phyloP scores from a whole-genome alignment of 1,139 yeast species.

The Pichia terricola region DNA sequence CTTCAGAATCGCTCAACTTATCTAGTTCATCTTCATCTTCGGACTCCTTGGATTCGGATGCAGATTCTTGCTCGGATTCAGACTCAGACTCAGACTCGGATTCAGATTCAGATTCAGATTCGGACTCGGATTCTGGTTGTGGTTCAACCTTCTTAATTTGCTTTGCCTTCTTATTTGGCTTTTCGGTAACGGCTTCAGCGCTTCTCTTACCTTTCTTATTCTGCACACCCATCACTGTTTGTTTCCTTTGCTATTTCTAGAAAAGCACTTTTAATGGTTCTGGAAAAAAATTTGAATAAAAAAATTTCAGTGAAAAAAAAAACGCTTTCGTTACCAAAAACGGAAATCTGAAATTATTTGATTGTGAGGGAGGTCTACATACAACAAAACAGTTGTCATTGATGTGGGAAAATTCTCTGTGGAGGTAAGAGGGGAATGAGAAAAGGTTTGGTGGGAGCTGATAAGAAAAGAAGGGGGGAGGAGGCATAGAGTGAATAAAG shows the following conservation, averaged over 20 bases:
- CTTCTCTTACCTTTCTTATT: constrained; percentile 18
- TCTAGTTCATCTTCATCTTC: constrained; percentile 20
- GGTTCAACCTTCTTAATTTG: constrained; percentile 7
- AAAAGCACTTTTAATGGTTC: no score
- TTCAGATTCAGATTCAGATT: constrained; percentile 7
- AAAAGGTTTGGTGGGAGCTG: no score
- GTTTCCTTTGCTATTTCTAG: no score
- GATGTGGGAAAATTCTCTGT: no score
- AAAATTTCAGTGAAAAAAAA: neutral
- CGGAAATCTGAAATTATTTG: neutral
- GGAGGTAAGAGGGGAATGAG: no score
- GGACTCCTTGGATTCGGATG: constrained; percentile 7
- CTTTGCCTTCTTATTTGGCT: constrained; percentile 14
- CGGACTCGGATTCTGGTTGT: constrained; percentile 9
- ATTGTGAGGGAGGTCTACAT: no score
- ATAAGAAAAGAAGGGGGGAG: no score
- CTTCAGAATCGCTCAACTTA: constrained; percentile 1
- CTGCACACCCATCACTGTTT: constrained; percentile 13
- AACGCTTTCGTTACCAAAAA: neutral
- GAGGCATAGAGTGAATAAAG: no score
- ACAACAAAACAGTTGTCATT: no score
- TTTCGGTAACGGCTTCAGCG: constrained; percentile 10
- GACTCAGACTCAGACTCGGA: constrained; percentile 8
- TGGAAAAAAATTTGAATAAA: neutral
- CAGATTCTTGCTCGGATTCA: constrained; percentile 1